Base-by-base conservation (phyloP, 495 filamentous ascomycete species). In the Chaetomidium leptoderma region DNA sequence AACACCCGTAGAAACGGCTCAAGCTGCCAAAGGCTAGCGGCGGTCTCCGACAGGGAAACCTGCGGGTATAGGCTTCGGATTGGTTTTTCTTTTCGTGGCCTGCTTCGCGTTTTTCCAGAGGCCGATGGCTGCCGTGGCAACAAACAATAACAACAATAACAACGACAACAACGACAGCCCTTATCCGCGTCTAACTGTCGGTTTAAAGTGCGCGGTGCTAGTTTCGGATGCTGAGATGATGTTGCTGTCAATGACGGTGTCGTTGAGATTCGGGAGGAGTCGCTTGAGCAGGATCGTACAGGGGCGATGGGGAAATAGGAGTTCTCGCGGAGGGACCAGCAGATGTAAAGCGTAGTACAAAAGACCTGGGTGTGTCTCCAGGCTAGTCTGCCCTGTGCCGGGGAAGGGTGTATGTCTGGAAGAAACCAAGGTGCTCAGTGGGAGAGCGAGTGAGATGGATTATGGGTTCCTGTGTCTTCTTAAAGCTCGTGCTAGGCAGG, bases 211-310 rank as follows among this genome's bases (percentile, higher is more conserved):
- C 58, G 64, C 63, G 46, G 68, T 63, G 53, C 50, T 53, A 62
- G 56, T 46, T 19, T 33, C 48, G 43, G 64, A 63, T 63, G 11
- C 60, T 56, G 29, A 51, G 52, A 53, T 65, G 55, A 53, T 53
- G 53, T 10, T 58, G 46, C 43, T 61, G 60, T 62, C 53, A 66
- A 58, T 48, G 35, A 63, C 61, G 56, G 42, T 58, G 53, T 66
- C 54, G 55, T 54, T 63, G 60, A 37, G 52, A 57, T 60, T 54
- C 39, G 53, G 62, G 49, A 55, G 60, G 46, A 9, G 62, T 67
- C 61, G 64, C 63, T 63, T 60, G 63, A 29, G 46, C 33, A 53
- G n/a, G 56, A 61, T 69, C 62, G 66, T 36, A 64, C 66, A 67
- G 55, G 52, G 55, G 37, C 24, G 59, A 51, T 32, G 53, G 53